A percentile compares a stretch with the other conserved stretches of the same genome.
phyloP scores from a whole-genome alignment of 768 basidiomycete genomes.

The Leucosporidium scottii region DNA sequence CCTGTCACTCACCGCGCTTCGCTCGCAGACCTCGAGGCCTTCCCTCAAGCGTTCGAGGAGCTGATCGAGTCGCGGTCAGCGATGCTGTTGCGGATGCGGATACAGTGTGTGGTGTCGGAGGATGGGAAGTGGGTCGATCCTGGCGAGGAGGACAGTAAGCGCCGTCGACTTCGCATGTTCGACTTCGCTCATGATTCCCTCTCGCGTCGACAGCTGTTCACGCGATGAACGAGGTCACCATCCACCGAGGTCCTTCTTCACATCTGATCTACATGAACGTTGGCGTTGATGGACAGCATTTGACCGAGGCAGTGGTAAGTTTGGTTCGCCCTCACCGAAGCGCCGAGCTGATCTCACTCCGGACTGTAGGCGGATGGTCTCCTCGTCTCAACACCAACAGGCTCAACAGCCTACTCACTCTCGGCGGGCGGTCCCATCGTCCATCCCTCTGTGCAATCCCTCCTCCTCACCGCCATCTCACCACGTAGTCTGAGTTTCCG shows the following conservation, averaged over 20 bases:
- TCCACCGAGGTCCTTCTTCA: slow-evolving; percentile 84
- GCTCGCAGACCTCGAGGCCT: slow-evolving; percentile 73
- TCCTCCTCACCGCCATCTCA: slow-evolving; percentile 92
- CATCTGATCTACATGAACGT: slow-evolving; percentile 91
- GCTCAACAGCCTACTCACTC: slow-evolving; percentile 91
- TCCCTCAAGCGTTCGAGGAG: slow-evolving; percentile 67
- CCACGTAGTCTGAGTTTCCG: slow-evolving; percentile 86
- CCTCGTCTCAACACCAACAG: slow-evolving; percentile 71
- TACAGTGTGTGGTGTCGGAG: slow-evolving; percentile 66
- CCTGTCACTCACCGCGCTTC: too few species aligned
- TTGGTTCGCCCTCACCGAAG: too few species aligned
- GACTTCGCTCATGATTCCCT: neutral
- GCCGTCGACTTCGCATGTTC: neutral
- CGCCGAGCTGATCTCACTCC: too few species aligned
- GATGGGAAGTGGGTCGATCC: slow-evolving; percentile 46
- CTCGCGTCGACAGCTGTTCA: slow-evolving; percentile 53
- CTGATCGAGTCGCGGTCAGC: slow-evolving; percentile 73
- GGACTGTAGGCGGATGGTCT: slow-evolving; percentile 2
- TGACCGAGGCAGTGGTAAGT: slow-evolving; percentile 82
- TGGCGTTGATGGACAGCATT: slow-evolving; percentile 85
- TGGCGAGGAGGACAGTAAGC: neutral
- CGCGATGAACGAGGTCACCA: slow-evolving; percentile 92
- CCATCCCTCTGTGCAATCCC: slow-evolving; percentile 79
- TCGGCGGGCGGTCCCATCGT: slow-evolving; percentile 95
- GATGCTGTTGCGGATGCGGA: slow-evolving; percentile 78